These are phyloP conservation scores for Solanum pennellii DNA, from an alignment of 257 asterid genomes.

Conservation along the genomic window DNA sequence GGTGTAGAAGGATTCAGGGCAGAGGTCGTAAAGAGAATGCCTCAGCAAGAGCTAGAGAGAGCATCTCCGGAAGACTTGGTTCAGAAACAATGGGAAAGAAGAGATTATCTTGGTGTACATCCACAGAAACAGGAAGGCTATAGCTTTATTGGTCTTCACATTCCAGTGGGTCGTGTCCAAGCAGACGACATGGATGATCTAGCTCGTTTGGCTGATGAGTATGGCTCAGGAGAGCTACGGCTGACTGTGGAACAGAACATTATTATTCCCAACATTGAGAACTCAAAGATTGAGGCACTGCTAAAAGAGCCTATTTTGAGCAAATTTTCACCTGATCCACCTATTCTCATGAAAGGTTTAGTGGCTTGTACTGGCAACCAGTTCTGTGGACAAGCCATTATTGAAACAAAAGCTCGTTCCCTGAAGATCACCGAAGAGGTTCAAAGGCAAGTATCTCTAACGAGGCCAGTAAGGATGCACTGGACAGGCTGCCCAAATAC, in stretches of 20 bases:
- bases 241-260: constrained; percentile 91
- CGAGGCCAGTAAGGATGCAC: constrained; percentile 80
- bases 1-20: constrained; percentile 85
- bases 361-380: constrained; percentile 98
- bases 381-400: constrained; percentile 94
- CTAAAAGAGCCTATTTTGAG: constrained; percentile 55
- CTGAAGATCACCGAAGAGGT: constrained; percentile 78
- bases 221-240: constrained; percentile 85
- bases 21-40: constrained; percentile 84
- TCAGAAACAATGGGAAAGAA: constrained; percentile 56
- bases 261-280: constrained; percentile 62
- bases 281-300: constrained; percentile 48
- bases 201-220: constrained; percentile 61
- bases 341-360: constrained; percentile 68
- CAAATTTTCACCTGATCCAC: constrained; percentile 58
- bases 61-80: constrained; percentile 71
- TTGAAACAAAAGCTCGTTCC: constrained; percentile 80
- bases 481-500: constrained; percentile 97
- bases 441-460: constrained; percentile 48
- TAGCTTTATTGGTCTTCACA: constrained; percentile 76
- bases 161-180: constrained; percentile 89
- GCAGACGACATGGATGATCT: constrained; percentile 92
- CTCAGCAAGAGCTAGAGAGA: constrained; percentile 43
- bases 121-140: constrained; percentile 80
- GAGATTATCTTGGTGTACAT: constrained; percentile 74